These are phyloP conservation scores for Oryza longistaminata DNA, from an alignment of 176 grass and related monocot species.

Conservation along the genomic window DNA sequence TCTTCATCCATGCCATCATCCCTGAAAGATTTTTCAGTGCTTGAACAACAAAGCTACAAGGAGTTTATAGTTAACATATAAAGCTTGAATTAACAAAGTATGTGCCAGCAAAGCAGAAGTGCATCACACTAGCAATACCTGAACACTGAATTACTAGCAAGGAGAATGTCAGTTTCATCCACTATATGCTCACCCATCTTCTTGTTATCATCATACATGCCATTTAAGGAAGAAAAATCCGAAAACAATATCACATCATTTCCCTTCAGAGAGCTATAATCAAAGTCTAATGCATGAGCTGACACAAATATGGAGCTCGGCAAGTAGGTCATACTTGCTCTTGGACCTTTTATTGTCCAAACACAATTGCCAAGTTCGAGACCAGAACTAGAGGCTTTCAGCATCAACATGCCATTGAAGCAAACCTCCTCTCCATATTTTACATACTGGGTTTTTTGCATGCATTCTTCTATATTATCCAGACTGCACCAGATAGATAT, in stretches of 20 bases:
- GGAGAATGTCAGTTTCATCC: constrained; percentile 28
- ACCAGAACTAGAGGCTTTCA: constrained; percentile 90
- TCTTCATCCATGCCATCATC: constrained; percentile 38
- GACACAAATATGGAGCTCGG: constrained; percentile 75
- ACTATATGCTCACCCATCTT: constrained; percentile 34
- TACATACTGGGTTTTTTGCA: constrained; percentile 62
- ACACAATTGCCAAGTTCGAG: constrained; percentile 89
- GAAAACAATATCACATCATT: constrained; percentile 86
- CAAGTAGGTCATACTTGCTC: constrained; percentile 64
- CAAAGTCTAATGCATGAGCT: constrained; percentile 71
- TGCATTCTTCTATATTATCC: constrained; percentile 69
- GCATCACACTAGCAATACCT: constrained; percentile 37
- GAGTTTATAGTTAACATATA: neutral
- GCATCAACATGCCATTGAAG: constrained; percentile 80
- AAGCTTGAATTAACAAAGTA: constrained; percentile 10
- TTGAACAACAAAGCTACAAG: constrained; percentile 4
- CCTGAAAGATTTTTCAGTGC: constrained; percentile 34
- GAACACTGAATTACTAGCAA: constrained; percentile 21
- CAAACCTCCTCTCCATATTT: constrained; percentile 79
- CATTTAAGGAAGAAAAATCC: constrained; percentile 69
- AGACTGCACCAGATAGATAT: constrained; percentile 50
- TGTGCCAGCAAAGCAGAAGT: constrained; percentile 8
- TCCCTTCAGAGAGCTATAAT: constrained; percentile 59
- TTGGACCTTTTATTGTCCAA: constrained; percentile 76
- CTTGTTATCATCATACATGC: constrained; percentile 49